Evolutionary conservation across 2,329 filamentous ascomycete species (phyloP), one percentile per base, ranked within the genome.

Genomic region (Fusarium armeniacum): DNA sequence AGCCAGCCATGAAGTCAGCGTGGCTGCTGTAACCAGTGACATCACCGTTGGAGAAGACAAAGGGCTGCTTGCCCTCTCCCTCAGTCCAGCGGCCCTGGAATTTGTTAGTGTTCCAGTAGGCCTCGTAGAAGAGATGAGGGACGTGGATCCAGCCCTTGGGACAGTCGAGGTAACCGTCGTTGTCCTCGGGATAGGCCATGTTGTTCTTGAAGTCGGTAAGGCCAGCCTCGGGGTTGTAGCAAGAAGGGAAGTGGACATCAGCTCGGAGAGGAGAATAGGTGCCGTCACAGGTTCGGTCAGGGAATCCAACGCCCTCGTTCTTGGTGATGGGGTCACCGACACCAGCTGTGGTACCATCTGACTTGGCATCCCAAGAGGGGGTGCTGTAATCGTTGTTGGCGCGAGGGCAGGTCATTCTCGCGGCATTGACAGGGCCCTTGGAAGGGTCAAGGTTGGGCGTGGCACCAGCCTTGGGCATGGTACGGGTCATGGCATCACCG

Each of bases 1-100:
- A 94, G 18, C 87, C 91, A 67, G 91, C 88, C 69, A 91, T 79
- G 81, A 94, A 93, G 78, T 94, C 91, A 49, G 85, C 90, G 79
- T 93, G 91, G 64, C 86, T 85, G 72, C 87, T 88, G 81, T 87
- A 93, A 58, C 91, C 91, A 13, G 91, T 92, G 22, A 84, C 82
- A 60, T 94, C 91, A 45, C 91, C 91, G 75, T 89, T 89, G 69
- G 90, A 82, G 44, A 92, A 86, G 56, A 93, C 88, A 73, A 93
- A 93, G 13, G 89, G 89, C 80, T 88, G 86, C 26, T 75, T 76
- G 72, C 85, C 87, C 63, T 84, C 82, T 69, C 84, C 81, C 46
- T 82, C 80, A n/a, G 82, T 81, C 86, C 87, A 89, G 74, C 84
- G 83, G 72, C 81, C 79, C 61, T 78, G 63, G 74, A 89, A 87